A percentile compares a stretch with the other conserved stretches of the same genome.
phyloP scores from a whole-genome alignment of 805 yeast species.

The Cephaloascus fragrans region DNA sequence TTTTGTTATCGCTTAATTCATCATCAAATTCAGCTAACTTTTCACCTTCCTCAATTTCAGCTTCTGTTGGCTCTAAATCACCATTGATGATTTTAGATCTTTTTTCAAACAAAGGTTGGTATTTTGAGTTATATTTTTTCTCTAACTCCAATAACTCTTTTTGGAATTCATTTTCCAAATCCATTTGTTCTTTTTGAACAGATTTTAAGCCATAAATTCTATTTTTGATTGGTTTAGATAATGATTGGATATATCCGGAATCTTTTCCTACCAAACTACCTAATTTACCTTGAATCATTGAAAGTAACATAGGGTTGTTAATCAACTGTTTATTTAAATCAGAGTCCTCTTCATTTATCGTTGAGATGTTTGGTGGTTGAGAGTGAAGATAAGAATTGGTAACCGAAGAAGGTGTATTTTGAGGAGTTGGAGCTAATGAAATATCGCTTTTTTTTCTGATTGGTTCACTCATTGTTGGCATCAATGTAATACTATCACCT shows the following conservation, averaged over 20 bases:
- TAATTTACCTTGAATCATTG: constrained; percentile 76
- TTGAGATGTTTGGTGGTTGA: constrained; percentile 45
- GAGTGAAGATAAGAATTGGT: constrained; percentile 62
- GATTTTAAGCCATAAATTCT: constrained; percentile 78
- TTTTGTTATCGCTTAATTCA: constrained; percentile 24
- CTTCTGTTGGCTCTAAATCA: constrained; percentile 61
- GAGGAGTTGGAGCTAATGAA: constrained; percentile 95
- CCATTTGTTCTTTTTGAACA: constrained; percentile 69
- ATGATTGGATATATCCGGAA: constrained; percentile 73
- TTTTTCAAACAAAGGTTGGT: constrained; percentile 65
- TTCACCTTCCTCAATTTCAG: constrained; percentile 74
- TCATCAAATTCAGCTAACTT: constrained; percentile 49
- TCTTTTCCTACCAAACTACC: constrained; percentile 78
- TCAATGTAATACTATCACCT: no score
- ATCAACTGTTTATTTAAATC: constrained; percentile 35
- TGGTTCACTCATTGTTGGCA: constrained; percentile 65
- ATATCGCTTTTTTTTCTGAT: constrained; percentile 74
- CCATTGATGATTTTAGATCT: constrained; percentile 72
- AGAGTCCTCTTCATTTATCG: constrained; percentile 62
- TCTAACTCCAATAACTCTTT: constrained; percentile 81
- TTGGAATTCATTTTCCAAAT: constrained; percentile 86
- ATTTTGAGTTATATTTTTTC: constrained; percentile 61
- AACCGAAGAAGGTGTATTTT: constrained; percentile 91
- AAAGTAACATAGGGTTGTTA: constrained; percentile 72
- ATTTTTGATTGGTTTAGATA: constrained; percentile 64